Base-by-base conservation (phyloP, 257 asterid genomes). In the Euphrasia confusa region DNA sequence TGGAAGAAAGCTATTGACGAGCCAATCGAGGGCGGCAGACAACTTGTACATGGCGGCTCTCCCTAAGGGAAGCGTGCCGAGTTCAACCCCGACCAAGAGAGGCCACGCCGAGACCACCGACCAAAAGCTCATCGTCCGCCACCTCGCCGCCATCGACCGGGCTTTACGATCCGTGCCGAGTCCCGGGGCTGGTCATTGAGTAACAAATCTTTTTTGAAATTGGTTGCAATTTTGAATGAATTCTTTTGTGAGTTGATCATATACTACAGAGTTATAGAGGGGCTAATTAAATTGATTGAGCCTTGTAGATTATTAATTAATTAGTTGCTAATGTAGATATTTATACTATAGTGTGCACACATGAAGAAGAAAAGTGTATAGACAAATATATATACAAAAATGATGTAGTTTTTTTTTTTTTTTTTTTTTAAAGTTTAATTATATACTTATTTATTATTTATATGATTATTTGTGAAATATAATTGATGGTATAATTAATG, bases 101-200 rank as follows among this genome's bases (percentile, higher is more conserved):
- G 83, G 86, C 63, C 80, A 83, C 71, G 72, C 75, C 57, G 12
- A 66, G 61, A 61, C 74, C 70, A 42, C 63, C n/a, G 75, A 68
- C n/a, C 74, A 77, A 10, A 73, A 74, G 68, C 64, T 78, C 74
- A 54, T 84, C 63, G 69, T 74, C 82, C 80, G 83, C 67, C 93
- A 84, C 74, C 82, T 82, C 4, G 68, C 78, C 11, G 81, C 71
- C 63, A 7, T 71, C 27, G 86, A 79, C 27, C 78, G 95, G 76
- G 67, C 74, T 58, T 84, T 87, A 52, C 78, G 79, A 42, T 87
- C 95, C 12, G 93, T 87, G 27, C 95, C 93, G 2, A 87, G 95
- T 73, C 92, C 95, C 50, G 93, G 90, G 8, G 75, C 77, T 1
- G 95, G 95, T 67, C 82, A 86, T 35, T 35, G 40, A 35, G 10